phyloP scores from a whole-genome alignment of 192 early-diverging fungal species.

The Gamsiella multidivaricata region DNA sequence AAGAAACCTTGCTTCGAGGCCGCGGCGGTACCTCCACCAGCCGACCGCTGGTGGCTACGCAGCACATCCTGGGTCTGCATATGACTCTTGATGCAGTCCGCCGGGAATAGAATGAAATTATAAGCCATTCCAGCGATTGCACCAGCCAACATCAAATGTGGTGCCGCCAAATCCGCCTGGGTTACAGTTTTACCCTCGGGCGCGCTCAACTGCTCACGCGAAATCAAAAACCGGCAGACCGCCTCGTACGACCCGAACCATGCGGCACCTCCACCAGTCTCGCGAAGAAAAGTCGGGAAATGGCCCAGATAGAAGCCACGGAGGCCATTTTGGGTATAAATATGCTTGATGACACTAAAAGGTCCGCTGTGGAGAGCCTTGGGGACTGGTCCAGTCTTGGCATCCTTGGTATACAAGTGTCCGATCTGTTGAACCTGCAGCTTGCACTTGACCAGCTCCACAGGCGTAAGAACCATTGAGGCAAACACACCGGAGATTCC shows the following conservation, averaged over 20 bases:
- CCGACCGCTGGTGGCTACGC: conserved; percentile 23
- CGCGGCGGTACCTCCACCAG: background rate
- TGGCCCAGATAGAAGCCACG: conserved; percentile 83
- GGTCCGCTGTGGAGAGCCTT: conserved; percentile 57
- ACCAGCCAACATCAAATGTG: conserved; percentile 86
- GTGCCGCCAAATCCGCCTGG: conserved; percentile 79
- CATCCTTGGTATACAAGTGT: conserved; percentile 40
- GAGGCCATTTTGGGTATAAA: conserved; percentile 58
- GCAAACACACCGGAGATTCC: conserved; percentile 86
- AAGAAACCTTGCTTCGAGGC: conserved; percentile 61
- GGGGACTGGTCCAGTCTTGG: conserved; percentile 15
- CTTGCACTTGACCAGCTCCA: conserved; percentile 97
- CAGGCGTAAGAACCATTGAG: conserved; percentile 91
- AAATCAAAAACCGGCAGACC: conserved; percentile 57
- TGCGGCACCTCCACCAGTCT: conserved; percentile 89
- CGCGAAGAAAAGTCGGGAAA: conserved; percentile 86
- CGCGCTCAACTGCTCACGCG: conserved; percentile 21
- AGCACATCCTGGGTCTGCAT: conserved; percentile 89
- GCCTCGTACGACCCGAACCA: conserved; percentile 98
- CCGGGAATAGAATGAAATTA: conserved; percentile 89
- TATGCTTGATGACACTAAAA: conserved; percentile 58
- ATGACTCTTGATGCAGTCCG: conserved; percentile 92
- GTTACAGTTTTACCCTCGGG: conserved; percentile 32
- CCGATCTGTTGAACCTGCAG: conserved; percentile 87
- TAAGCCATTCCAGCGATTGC: conserved; percentile 92